Evolutionary conservation across 257 asterid genomes (phyloP), one percentile per base, ranked within the genome.

Genomic region (Ocimum tenuiflorum): DNA sequence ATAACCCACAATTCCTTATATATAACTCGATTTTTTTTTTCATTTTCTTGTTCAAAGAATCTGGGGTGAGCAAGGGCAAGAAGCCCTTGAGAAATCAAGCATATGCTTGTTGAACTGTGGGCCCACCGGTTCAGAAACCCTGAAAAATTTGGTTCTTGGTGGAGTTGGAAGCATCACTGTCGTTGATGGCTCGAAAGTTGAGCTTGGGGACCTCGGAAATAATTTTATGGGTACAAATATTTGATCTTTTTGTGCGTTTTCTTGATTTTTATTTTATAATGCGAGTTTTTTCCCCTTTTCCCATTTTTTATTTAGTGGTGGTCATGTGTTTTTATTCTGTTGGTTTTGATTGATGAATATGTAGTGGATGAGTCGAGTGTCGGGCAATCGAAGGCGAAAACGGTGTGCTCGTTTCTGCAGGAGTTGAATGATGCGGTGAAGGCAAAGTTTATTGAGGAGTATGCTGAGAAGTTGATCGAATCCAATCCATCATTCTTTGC

Each of bases 41-140:
- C 7, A n/a, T 42, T 20, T 60, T 42, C 2, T 19, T 12, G 19
- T 59, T 38, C 13, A 13, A 59, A 90, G 97, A 80, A 94, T 94
- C 68, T 94, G 99, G 99, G 97, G 99, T n/a, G 99, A 94, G 79
- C 96, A 90, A 77, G 99, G 99, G 63, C 99, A 94, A 76, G 83
- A 90, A 65, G 95, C 96, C 8, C 91, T 94, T 38, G 99, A 94
- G 84, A 94, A 86, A 83, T 80, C 99, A 33, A 90, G 96, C 81
- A 81, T 94, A 52, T 90, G 99, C 68, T 85, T 94, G 79, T 80
- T 94, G 76, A 94, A 94, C 75, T 94, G 99, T 59, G 97, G 99
- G 3, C 97, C 99, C 36, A 94, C 96, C 17, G 99, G 99, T 38
- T 88, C 99, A 0, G 99, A 94, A 72, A 85, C 97, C 41, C 81